Conservation (phyloP, 306 rosid species). For the Casuarina equisetifolia region DNA sequence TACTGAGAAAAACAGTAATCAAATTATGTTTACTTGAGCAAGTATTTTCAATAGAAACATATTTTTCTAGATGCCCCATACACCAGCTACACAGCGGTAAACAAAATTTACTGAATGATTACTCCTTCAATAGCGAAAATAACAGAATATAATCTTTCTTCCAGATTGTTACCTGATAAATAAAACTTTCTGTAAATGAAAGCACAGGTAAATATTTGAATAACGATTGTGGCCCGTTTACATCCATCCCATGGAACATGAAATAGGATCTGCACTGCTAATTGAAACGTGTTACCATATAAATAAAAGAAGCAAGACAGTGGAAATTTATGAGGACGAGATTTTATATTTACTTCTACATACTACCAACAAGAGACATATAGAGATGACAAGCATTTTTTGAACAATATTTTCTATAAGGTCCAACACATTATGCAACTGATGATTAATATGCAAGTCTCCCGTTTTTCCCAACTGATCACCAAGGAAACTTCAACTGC, state of each 20-base stretch:
- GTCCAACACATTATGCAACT: neutral
- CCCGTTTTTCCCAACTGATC: constrained; percentile 20
- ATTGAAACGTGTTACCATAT: neutral
- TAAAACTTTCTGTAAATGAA: constrained; percentile 83
- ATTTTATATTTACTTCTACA: neutral
- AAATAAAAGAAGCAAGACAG: neutral
- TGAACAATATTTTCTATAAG: neutral
- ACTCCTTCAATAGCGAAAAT: constrained; percentile 16
- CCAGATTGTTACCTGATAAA: constrained; percentile 73
- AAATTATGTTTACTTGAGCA: constrained; percentile 15
- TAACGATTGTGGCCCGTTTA: constrained; percentile 55
- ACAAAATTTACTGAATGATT: constrained; percentile 14
- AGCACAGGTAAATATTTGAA: constrained; percentile 77
- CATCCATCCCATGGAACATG: constrained; percentile 91
- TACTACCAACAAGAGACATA: neutral
- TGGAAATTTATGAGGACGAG: neutral
- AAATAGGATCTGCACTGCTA: constrained; percentile 95
- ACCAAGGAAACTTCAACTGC: neutral
- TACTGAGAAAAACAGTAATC: neutral
- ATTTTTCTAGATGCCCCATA: neutral
- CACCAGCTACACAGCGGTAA: constrained; percentile 2
- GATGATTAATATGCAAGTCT: constrained; percentile 12
- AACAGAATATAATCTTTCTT: constrained; percentile 8
- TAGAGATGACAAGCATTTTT: neutral
- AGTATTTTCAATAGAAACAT: constrained; percentile 6